Base-by-base conservation (phyloP, 352 stramenopile genomes). In the Phytophthora ramorum region DNA sequence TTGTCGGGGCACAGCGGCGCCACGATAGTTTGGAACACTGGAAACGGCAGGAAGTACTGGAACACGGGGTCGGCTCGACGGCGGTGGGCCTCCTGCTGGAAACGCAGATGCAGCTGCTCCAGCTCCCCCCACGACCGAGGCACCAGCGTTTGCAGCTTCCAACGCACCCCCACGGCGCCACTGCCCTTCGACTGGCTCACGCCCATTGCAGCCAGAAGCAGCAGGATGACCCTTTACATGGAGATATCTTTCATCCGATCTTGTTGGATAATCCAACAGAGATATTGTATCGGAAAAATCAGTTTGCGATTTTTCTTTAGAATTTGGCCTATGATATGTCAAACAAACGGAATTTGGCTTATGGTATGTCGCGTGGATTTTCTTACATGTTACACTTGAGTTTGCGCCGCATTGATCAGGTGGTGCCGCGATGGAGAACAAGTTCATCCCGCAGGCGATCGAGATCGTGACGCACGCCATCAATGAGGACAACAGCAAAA, bases 381-480 rank as follows among this genome's bases (percentile, higher is more conserved):
- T 24, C 22, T 24, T 24, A 24, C n/a, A n/a, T n/a, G n/a, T 3
- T 24, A 24, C 26, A 32, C 7, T 32, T 4, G 26, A 32, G 26
- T 7, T 32, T 8, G 12, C 5, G 12, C 5, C 22, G 41, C 28
- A 54, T 38, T 63, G 37, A 43, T 3, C n/a, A 62, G 43, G 22
- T 24, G 22, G 1, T 9, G 24, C 32, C 6, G 43, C 52, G 57
- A 93, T 96, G 88, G 88, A 96, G 81, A 96, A 96, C 76, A 94
- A 90, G 76, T 95, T 96, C 70, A 96, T 96, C 57, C 88, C 88
- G 59, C 88, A 96, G 82, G 89, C 89, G 65, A 96, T 96, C 58
- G 87, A 95, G 58, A 93, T 96, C 72, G 89, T 96, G 38, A 95
- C 81, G 64, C 58, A 84, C 37, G 89, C 89, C 35, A 96, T 96